Evolutionary conservation across 306 rosid species (phyloP), one percentile per base, ranked within the genome.

Genomic region (Rubus parviflorus): DNA sequence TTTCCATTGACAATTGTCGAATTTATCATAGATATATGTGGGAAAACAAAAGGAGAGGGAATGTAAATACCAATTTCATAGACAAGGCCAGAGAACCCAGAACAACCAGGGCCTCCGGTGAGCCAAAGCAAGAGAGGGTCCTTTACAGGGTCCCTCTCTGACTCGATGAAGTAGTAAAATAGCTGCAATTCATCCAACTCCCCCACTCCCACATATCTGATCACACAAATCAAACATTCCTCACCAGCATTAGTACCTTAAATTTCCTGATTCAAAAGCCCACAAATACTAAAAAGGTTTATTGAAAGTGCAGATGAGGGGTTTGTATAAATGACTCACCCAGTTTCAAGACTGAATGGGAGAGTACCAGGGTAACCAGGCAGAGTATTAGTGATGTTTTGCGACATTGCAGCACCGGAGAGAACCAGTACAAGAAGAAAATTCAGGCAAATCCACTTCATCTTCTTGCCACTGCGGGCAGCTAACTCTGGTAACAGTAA

Each of bases 91-190:
- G 60, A 42, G 17, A 83, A 70, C 11, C 54, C 68, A 22, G 89
- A 77, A 60, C 87, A 86, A 68, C 82, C 81, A 35, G 83, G 87
- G n/a, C 80, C 87, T 17, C 70, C 84, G 5, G 81, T 72, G 47
- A 83, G 83, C 89, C 89, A 81, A 20, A 86, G 85, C 67, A 83
- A 9, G 25, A 86, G 75, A 61, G 89, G 85, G 64, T 83, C 83
- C 35, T 61, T 49, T 58, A 30, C 41, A 5, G 89, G 85, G 25
- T 23, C 53, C 72, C 49, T 43, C 60, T 78, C 80, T 2, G 89
- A 83, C 62, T 83, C 70, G 0, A 86, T 12, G 69, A 86, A 86
- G 82, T 86, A 83, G 76, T 86, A 86, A 64, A 86, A 86, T 23
- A 86, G 53, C 64, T 83, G 85, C 66, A 77, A 65, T 19, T 83